Conservation (phyloP, 129 eudicot genomes). For the sunflower (Helianthus annuus) region DNA sequence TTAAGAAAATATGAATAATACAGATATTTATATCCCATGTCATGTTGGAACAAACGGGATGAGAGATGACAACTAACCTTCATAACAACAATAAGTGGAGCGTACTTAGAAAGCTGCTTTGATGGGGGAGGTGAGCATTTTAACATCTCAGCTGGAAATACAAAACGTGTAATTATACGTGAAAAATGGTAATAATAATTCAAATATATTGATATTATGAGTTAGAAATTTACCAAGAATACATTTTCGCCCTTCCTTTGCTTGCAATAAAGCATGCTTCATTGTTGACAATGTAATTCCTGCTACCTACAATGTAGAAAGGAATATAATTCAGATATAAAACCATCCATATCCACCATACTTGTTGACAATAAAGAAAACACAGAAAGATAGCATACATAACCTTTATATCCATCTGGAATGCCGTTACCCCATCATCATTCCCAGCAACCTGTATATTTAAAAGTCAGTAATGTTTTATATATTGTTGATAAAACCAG, state of each 20-base stretch:
- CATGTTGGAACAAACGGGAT: slow-evolving; percentile 19
- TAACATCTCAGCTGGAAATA: slow-evolving; percentile 80
- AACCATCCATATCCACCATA: slow-evolving; percentile 12
- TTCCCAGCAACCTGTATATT: slow-evolving; percentile 93
- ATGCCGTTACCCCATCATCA: slow-evolving; percentile 90
- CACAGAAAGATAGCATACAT: not conserved
- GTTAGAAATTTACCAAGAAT: slow-evolving; percentile 70
- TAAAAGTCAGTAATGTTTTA: not conserved
- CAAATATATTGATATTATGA: not conserved
- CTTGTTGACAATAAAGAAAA: slow-evolving; percentile 13
- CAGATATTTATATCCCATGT: slow-evolving; percentile 11
- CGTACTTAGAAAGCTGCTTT: slow-evolving; percentile 68
- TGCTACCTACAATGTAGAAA: slow-evolving; percentile 57
- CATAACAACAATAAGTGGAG: slow-evolving; percentile 94
- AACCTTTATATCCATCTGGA: slow-evolving; percentile 99
- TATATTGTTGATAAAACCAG: not conserved
- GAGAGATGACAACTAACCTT: slow-evolving; percentile 53
- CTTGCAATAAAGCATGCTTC: slow-evolving; percentile 90
- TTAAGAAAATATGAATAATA: not conserved
- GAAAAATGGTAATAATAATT: not conserved
- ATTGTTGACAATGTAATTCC: slow-evolving; percentile 86
- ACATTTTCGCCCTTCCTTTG: slow-evolving; percentile 83
- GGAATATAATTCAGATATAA: slow-evolving; percentile 13
- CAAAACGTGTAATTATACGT: not conserved
- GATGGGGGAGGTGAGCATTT: slow-evolving; percentile 94